phyloP scores from a whole-genome alignment of 176 grass and related monocot species.

The Hsuehochloa calcarea region DNA sequence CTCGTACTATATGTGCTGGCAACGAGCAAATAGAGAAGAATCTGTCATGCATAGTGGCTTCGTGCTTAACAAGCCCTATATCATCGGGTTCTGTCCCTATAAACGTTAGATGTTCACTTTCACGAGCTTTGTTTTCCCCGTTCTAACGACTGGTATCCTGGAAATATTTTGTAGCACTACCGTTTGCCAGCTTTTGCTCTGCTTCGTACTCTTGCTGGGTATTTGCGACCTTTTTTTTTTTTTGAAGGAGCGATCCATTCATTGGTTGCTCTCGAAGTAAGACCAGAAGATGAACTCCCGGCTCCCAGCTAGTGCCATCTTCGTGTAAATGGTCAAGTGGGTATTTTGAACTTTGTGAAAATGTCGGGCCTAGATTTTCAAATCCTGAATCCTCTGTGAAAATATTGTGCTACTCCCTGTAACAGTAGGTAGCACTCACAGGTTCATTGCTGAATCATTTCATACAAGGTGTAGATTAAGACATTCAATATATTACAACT shows the following conservation, averaged over 20 bases:
- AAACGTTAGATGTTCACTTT: constrained; percentile 42
- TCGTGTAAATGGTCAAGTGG: background rate
- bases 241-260: background rate
- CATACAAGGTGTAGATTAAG: too few species aligned
- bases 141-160: constrained; percentile 16
- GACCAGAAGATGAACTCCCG: background rate
- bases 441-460: too few species aligned
- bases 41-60: constrained; percentile 35
- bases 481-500: too few species aligned
- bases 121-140: constrained; percentile 41
- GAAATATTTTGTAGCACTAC: constrained; percentile 23
- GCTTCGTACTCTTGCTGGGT: background rate
- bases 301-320: background rate
- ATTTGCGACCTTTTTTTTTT: background rate
- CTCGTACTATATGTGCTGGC: constrained; percentile 30
- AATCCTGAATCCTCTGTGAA: too few species aligned
- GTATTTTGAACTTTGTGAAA: background rate
- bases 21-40: constrained; percentile 46
- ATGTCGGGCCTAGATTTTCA: too few species aligned
- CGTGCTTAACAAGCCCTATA: constrained; percentile 38
- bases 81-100: constrained; percentile 27
- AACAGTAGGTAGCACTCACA: too few species aligned
- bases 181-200: constrained; percentile 33
- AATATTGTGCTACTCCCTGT: too few species aligned
- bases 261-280: constrained; percentile 14